Evolutionary conservation across 2,329 filamentous ascomycete species (phyloP).

Genomic region (Claviceps maximensis): DNA sequence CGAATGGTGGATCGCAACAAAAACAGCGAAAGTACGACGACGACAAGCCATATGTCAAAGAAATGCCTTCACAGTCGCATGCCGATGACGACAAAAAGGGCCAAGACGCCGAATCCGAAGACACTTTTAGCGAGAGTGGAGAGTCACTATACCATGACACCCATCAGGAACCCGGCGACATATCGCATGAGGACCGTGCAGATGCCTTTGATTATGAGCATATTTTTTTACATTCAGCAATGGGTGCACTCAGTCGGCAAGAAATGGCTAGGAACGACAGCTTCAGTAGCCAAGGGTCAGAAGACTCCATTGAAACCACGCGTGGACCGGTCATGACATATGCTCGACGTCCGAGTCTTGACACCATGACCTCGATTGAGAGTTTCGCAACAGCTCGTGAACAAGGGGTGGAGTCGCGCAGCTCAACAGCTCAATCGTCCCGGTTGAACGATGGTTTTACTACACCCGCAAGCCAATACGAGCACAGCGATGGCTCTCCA

Average conservation of each 20-base stretch:
- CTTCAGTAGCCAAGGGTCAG: slow-evolving; percentile 41
- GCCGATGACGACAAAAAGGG: slow-evolving; percentile 13
- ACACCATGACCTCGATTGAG: slow-evolving; percentile 37
- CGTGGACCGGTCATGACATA: slow-evolving; percentile 27
- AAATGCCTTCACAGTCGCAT: not conserved
- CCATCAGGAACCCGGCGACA: slow-evolving; percentile 33
- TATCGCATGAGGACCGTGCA: slow-evolving; percentile 82
- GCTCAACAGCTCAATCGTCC: slow-evolving; percentile 12
- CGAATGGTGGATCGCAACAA: not conserved
- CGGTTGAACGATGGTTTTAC: slow-evolving; percentile 10
- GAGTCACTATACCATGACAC: slow-evolving; percentile 52
- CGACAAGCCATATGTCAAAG: not conserved
- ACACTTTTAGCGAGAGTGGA: slow-evolving; percentile 46
- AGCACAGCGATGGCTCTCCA: slow-evolving; percentile 7
- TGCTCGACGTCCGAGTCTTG: slow-evolving; percentile 31
- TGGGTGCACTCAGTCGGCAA: slow-evolving; percentile 56
- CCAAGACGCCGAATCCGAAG: slow-evolving; percentile 3
- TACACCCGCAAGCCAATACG: slow-evolving; percentile 10
- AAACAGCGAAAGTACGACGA: not conserved
- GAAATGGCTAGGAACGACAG: slow-evolving; percentile 22
- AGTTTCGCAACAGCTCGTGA: slow-evolving; percentile 46
- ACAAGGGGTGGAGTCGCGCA: slow-evolving; percentile 26
- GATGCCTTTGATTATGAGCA: slow-evolving; percentile 96
- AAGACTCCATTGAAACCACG: slow-evolving; percentile 49
- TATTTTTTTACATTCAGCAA: slow-evolving; percentile 85